These are phyloP conservation scores for Pichia inconspicua DNA, from an alignment of 1,139 yeast genomes.

Conservation along the genomic window DNA sequence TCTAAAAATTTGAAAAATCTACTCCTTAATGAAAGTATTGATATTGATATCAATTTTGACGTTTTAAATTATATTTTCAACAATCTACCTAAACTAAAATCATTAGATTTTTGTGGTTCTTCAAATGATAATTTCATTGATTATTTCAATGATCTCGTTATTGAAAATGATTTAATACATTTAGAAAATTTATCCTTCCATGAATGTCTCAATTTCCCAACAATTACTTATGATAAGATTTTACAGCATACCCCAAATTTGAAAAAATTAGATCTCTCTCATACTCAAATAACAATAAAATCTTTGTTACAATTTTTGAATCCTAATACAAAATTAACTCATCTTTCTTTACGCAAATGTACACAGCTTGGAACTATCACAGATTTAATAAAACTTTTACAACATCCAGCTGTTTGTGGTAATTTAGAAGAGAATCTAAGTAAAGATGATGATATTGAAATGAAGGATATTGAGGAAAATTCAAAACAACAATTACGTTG, in stretches of 20 bases:
- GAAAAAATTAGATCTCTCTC: conserved; percentile 70
- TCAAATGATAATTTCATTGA: conserved; percentile 54
- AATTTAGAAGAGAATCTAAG: not conserved
- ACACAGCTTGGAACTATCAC: conserved; percentile 61
- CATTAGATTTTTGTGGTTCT: conserved; percentile 87
- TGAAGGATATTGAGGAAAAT: conserved; percentile 29
- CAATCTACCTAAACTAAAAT: conserved; percentile 50
- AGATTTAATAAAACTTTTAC: conserved; percentile 63
- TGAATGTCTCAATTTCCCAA: conserved; percentile 75
- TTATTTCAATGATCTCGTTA: conserved; percentile 43
- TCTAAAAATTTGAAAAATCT: conserved; percentile 72
- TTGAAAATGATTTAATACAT: conserved; percentile 26
- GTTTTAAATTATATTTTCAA: conserved; percentile 57
- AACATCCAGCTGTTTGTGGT: conserved; percentile 53
- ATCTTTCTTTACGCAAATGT: conserved; percentile 73
- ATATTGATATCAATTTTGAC: conserved; percentile 64
- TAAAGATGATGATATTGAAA: not conserved
- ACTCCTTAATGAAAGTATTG: conserved; percentile 78
- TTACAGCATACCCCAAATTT: conserved; percentile 53
- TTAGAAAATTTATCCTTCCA: conserved; percentile 65
- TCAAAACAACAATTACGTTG: conserved; percentile 41
- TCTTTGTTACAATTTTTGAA: conserved; percentile 44
- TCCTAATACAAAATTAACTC: conserved; percentile 54
- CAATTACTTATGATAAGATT: conserved; percentile 46
- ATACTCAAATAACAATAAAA: conserved; percentile 63